Conservation (phyloP, 352 stramenopile genomes). For the Globisporangium nodosum region DNA sequence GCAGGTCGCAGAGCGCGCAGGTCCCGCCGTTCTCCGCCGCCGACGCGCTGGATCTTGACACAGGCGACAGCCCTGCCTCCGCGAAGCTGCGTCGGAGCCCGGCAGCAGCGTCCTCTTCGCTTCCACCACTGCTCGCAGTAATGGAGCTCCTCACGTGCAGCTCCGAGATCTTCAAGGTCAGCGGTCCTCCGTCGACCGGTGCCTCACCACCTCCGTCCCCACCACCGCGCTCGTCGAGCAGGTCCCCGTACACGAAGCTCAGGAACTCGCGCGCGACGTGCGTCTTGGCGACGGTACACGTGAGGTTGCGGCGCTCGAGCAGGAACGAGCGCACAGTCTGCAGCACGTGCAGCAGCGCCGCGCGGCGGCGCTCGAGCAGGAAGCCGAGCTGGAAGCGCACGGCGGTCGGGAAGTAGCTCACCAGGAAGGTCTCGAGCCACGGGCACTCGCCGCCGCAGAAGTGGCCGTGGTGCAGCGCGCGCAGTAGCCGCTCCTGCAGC, state of each 20-base stretch:
- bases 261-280: conserved; percentile 24
- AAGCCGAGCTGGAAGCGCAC: conserved; percentile 10
- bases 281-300: conserved; percentile 24
- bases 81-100: background rate
- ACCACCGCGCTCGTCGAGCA: conserved; percentile 15
- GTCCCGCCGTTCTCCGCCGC: background rate
- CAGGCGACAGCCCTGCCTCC: background rate
- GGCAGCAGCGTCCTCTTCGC: background rate
- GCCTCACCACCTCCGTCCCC: too few species aligned
- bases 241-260: conserved; percentile 29
- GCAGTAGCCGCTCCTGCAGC: conserved; percentile 27
- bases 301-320: conserved; percentile 31
- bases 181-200: background rate
- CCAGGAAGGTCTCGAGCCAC: conserved; percentile 48
- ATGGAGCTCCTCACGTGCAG: background rate
- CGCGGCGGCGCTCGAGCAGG: conserved; percentile 23
- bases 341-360: conserved; percentile 31
- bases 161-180: background rate
- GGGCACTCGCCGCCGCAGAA: conserved; percentile 40
- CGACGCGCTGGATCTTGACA: background rate
- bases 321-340: conserved; percentile 33
- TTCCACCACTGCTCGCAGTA: background rate
- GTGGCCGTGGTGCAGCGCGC: conserved; percentile 47
- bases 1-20: conserved; percentile 19
- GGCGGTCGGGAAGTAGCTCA: conserved; percentile 30